Conservation (phyloP, 345 rosid species). For the Xanthoceras sorbifolium region DNA sequence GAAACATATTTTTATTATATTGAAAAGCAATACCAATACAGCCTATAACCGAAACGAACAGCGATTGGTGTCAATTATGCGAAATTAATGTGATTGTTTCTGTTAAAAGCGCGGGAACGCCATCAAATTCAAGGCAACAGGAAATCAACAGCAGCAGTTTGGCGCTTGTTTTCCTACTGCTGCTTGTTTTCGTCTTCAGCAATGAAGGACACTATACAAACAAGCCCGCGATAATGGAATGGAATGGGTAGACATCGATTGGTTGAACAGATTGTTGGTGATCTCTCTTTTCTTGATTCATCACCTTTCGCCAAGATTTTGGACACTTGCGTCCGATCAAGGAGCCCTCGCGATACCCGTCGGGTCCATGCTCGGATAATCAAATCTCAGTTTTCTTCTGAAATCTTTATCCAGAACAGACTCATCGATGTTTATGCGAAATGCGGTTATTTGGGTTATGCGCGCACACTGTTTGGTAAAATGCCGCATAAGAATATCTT, state of each 20-base stretch:
- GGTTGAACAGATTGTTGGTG: conserved; percentile 40
- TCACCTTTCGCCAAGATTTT: conserved; percentile 67
- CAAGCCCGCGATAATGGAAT: conserved; percentile 26
- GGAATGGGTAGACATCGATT: conserved; percentile 63
- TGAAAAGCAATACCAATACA: too few relatives aligned
- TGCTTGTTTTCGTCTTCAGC: too few relatives aligned
- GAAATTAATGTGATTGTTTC: too few relatives aligned
- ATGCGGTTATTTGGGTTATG: conserved; percentile 54
- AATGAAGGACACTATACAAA: background rate
- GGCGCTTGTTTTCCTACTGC: too few relatives aligned
- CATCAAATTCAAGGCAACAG: too few relatives aligned
- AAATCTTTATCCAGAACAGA: conserved; percentile 66
- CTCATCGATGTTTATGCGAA: conserved; percentile 66
- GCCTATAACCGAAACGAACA: too few relatives aligned
- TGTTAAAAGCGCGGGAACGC: too few relatives aligned
- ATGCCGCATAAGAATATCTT: conserved; percentile 63
- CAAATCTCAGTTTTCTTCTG: conserved; percentile 47
- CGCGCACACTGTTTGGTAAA: conserved; percentile 65
- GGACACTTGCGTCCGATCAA: conserved; percentile 58
- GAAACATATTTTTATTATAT: too few relatives aligned
- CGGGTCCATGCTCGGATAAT: conserved; percentile 62
- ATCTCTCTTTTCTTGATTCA: conserved; percentile 43
- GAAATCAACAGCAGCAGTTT: too few relatives aligned
- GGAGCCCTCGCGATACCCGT: conserved; percentile 37
- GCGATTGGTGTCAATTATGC: too few relatives aligned